Conservation (phyloP, 2,329 filamentous ascomycete genomes). For the Dothiorella sarmentorum region DNA sequence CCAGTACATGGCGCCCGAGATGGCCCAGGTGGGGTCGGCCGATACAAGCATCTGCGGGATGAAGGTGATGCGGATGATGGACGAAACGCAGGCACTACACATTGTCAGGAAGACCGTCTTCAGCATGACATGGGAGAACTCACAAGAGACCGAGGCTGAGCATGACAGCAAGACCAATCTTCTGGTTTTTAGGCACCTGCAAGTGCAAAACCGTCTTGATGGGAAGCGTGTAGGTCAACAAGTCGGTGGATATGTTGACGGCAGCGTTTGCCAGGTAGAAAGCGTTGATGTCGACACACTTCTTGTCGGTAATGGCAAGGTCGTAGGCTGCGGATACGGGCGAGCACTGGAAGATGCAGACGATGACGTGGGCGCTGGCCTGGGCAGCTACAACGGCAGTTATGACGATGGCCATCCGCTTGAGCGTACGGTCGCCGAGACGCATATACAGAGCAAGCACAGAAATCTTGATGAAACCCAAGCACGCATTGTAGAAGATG, state of each 20-base stretch:
- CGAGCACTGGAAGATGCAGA: constrained; percentile 25
- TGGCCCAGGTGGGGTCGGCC: constrained; percentile 17
- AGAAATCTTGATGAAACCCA: constrained; percentile 48
- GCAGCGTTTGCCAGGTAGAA: constrained; percentile 28
- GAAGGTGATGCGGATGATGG: constrained; percentile 17
- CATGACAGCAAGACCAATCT: constrained; percentile 25
- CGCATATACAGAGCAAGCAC: constrained; percentile 45
- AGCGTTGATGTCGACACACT: constrained; percentile 26
- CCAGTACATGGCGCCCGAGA: constrained; percentile 18
- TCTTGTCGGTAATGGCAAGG: constrained; percentile 20
- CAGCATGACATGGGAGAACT: constrained; percentile 6
- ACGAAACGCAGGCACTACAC: constrained; percentile 16
- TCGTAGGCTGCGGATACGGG: constrained; percentile 27
- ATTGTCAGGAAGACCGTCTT: not conserved
- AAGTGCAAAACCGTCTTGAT: constrained; percentile 25
- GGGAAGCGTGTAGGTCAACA: constrained; percentile 26
- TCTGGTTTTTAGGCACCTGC: constrained; percentile 22
- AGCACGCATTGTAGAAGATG: constrained; percentile 46
- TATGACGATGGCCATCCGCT: constrained; percentile 38
- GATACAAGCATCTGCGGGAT: constrained; percentile 16
- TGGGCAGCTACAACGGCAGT: constrained; percentile 38
- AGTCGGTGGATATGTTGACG: constrained; percentile 25
- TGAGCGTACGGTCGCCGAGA: constrained; percentile 40
- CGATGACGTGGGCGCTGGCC: constrained; percentile 25
- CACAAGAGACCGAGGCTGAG: constrained; percentile 25